phyloP scores from a whole-genome alignment of 2,329 filamentous ascomycete genomes.

The Stemphylium beticola region DNA sequence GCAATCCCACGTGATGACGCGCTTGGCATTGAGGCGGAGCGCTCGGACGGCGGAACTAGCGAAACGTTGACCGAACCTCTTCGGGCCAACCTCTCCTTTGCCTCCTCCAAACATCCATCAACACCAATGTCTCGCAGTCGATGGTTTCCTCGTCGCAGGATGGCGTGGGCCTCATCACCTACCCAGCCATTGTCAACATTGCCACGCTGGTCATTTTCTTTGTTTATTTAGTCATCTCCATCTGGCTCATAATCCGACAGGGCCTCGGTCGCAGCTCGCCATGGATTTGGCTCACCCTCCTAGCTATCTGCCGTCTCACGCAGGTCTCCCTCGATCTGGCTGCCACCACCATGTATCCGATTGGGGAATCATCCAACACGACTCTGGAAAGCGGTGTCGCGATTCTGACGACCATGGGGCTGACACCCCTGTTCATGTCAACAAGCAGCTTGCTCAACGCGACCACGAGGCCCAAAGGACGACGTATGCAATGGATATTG shows the following conservation, averaged over 20 bases:
- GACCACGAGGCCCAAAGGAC: slow-evolving; percentile 42
- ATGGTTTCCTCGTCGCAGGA: slow-evolving; percentile 20
- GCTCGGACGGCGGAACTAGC: slow-evolving; percentile 16
- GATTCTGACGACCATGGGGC: slow-evolving; percentile 44
- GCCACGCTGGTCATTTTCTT: slow-evolving; percentile 43
- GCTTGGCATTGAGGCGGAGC: slow-evolving; percentile 16
- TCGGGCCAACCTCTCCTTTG: slow-evolving; percentile 3
- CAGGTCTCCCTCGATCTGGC: slow-evolving; percentile 47
- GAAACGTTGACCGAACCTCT: slow-evolving; percentile 3
- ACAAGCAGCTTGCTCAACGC: slow-evolving; percentile 44
- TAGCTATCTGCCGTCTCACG: slow-evolving; percentile 42
- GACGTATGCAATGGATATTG: slow-evolving; percentile 48
- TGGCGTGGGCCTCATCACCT: slow-evolving; percentile 22
- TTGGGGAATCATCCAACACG: slow-evolving; percentile 32
- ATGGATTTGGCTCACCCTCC: slow-evolving; percentile 43
- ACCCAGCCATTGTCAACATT: slow-evolving; percentile 40
- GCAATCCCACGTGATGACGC: slow-evolving; percentile 12
- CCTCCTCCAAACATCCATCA: slow-evolving; percentile 5
- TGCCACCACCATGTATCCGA: slow-evolving; percentile 37
- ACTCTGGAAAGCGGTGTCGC: slow-evolving; percentile 41
- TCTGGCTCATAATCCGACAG: slow-evolving; percentile 39
- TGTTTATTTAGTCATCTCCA: slow-evolving; percentile 36
- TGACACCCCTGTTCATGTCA: slow-evolving; percentile 46
- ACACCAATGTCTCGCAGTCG: slow-evolving; percentile 28
- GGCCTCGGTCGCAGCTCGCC: slow-evolving; percentile 43